phyloP scores from a whole-genome alignment of 2,329 filamentous ascomycete genomes.

The Sordariomycetes sp. region DNA sequence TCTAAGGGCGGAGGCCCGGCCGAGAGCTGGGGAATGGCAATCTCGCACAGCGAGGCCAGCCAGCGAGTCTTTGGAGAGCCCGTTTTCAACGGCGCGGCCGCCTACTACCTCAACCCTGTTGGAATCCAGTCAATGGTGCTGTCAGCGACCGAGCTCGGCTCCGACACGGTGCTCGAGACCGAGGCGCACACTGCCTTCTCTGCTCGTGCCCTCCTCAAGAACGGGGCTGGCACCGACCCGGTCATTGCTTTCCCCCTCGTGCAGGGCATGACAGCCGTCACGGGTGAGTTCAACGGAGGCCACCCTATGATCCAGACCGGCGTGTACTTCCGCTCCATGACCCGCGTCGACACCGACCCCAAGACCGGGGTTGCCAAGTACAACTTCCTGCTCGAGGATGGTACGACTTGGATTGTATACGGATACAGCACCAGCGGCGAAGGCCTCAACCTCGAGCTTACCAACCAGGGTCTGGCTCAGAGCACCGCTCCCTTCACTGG shows the following conservation, averaged over 20 bases:
- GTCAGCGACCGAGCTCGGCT: constrained; percentile 65
- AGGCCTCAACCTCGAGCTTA: constrained; percentile 57
- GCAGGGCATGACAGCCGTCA: constrained; percentile 85
- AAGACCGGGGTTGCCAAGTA: constrained; percentile 68
- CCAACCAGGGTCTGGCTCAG: constrained; percentile 57
- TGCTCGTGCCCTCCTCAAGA: constrained; percentile 57
- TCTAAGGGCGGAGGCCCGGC: constrained; percentile 51
- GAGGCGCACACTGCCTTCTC: constrained; percentile 48
- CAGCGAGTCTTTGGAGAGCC: constrained; percentile 60
- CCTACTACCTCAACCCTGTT: constrained; percentile 73
- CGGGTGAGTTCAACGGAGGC: constrained; percentile 61
- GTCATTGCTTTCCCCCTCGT: constrained; percentile 71
- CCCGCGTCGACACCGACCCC: constrained; percentile 40
- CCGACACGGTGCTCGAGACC: constrained; percentile 44
- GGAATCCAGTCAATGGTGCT: constrained; percentile 74
- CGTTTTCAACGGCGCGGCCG: constrained; percentile 44
- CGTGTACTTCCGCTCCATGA: constrained; percentile 64
- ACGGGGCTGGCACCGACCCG: constrained; percentile 38
- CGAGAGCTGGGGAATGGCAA: constrained; percentile 65
- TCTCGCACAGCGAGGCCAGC: constrained; percentile 62
- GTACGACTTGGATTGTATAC: constrained; percentile 73
- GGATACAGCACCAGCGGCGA: constrained; percentile 50
- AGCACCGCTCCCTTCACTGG: constrained; percentile 64
- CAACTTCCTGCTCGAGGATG: constrained; percentile 61
- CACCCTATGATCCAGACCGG: constrained; percentile 67